phyloP scores from a whole-genome alignment of 2,329 filamentous ascomycete genomes.

The Trichoderma breve region DNA sequence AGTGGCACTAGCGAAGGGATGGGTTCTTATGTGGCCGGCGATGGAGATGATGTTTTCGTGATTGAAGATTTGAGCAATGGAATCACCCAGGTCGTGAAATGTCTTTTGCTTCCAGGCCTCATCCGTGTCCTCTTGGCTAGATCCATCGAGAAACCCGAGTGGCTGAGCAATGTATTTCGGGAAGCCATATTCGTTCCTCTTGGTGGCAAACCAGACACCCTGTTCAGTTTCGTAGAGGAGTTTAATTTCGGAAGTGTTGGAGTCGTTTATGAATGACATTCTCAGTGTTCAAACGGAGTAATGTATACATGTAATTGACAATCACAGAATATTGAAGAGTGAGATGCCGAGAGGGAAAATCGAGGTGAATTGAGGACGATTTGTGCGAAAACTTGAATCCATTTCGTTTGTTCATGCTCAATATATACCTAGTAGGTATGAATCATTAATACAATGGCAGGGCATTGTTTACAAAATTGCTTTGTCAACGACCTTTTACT shows the following conservation, averaged over 20 bases:
- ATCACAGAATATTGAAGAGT: neutral
- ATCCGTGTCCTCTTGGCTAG: neutral
- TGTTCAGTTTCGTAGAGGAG: slow-evolving; percentile 32
- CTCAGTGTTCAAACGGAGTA: too few relatives aligned
- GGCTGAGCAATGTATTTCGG: slow-evolving; percentile 36
- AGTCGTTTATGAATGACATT: neutral
- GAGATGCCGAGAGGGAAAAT: neutral
- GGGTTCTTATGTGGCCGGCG: slow-evolving; percentile 36
- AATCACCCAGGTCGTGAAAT: slow-evolving; percentile 28
- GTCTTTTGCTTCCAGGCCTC: slow-evolving; percentile 23
- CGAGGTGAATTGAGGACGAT: neutral
- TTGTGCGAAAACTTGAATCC: neutral
- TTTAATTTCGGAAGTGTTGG: slow-evolving; percentile 25
- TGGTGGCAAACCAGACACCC: slow-evolving; percentile 35
- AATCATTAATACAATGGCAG: neutral
- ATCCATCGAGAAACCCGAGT: slow-evolving; percentile 21
- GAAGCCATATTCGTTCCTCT: slow-evolving; percentile 29
- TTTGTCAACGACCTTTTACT: neutral
- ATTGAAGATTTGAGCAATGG: slow-evolving; percentile 41
- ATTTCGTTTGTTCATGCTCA: neutral
- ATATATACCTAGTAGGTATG: neutral
- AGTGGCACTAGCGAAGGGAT: slow-evolving; percentile 21
- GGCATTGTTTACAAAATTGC: neutral
- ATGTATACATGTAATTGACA: neutral
- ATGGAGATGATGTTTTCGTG: slow-evolving; percentile 51